Evolutionary conservation across 306 rosid species (phyloP).

Genomic region (Vigna hirtella): DNA sequence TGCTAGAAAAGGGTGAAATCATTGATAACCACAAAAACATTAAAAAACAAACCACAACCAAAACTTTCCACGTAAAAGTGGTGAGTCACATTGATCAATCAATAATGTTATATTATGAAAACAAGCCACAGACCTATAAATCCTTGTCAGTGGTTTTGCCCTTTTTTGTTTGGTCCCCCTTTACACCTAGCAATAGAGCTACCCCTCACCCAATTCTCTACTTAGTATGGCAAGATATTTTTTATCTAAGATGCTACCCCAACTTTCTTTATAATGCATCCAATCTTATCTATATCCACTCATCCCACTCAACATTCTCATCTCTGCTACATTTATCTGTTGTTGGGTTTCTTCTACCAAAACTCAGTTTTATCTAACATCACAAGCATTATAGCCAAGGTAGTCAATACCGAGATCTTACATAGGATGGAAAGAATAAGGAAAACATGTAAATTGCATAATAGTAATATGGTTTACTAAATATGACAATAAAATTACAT

Average conservation of each 20-base stretch:
- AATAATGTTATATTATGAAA: background rate
- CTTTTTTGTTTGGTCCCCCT: background rate
- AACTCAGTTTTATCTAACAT: background rate
- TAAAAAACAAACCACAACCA: background rate
- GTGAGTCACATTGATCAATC: background rate
- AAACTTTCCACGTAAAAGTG: background rate
- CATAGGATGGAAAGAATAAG: background rate
- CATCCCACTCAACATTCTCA: background rate
- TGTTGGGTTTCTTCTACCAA: background rate
- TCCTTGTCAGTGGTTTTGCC: conserved; percentile 1
- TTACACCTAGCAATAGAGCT: background rate
- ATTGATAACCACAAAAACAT: conserved; percentile 16
- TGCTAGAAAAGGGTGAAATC: background rate
- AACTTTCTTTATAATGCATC: background rate
- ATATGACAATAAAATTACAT: background rate
- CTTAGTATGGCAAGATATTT: background rate
- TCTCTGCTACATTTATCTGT: background rate
- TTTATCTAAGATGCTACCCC: background rate
- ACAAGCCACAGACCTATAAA: background rate
- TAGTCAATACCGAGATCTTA: background rate
- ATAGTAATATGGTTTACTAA: background rate
- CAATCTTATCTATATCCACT: background rate
- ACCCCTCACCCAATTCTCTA: background rate
- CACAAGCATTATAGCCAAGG: conserved; percentile 1
- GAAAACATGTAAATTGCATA: background rate